Conservation (phyloP, 805 yeast genomes). For the Pichia occidentalis region DNA sequence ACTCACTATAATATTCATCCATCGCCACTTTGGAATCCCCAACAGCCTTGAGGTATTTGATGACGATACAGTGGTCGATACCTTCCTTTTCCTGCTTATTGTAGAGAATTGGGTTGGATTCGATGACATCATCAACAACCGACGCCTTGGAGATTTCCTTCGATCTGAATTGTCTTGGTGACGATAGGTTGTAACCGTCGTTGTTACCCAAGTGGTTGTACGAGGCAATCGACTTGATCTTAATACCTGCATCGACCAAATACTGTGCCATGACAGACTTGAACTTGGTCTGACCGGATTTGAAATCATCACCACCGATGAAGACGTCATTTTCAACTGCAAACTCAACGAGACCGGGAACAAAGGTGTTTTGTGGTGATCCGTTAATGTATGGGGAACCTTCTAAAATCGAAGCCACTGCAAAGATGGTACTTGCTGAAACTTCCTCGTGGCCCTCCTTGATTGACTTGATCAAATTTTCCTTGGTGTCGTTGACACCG, state of each 20-base stretch:
- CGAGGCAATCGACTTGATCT: conserved; percentile 90
- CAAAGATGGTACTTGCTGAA: conserved; percentile 90
- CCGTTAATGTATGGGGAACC: conserved; percentile 89
- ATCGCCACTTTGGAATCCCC: conserved; percentile 96
- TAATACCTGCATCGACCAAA: conserved; percentile 94
- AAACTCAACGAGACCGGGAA: conserved; percentile 87
- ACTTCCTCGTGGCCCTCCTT: conserved; percentile 77
- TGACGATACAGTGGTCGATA: conserved; percentile 92
- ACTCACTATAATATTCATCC: conserved; percentile 96
- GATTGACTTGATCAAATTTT: conserved; percentile 65
- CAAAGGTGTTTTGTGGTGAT: conserved; percentile 96
- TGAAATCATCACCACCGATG: conserved; percentile 97
- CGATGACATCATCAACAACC: conserved; percentile 91
- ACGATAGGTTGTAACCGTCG: conserved; percentile 87
- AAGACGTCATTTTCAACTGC: conserved; percentile 71
- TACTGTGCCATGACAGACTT: conserved; percentile 96
- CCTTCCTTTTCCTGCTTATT: conserved; percentile 69
- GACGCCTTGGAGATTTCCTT: conserved; percentile 91
- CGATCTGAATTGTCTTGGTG: conserved; percentile 90
- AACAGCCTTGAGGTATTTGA: conserved; percentile 89
- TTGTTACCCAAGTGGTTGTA: conserved; percentile 96
- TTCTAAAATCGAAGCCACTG: conserved; percentile 88
- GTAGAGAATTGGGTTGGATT: conserved; percentile 77
- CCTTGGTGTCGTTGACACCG: conserved; percentile 86
- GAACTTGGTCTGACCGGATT: conserved; percentile 92